Evolutionary conservation across 2,329 filamentous ascomycete genomes (phyloP), one percentile per base, ranked within the genome.

Genomic region (Alternaria tenuissima): DNA sequence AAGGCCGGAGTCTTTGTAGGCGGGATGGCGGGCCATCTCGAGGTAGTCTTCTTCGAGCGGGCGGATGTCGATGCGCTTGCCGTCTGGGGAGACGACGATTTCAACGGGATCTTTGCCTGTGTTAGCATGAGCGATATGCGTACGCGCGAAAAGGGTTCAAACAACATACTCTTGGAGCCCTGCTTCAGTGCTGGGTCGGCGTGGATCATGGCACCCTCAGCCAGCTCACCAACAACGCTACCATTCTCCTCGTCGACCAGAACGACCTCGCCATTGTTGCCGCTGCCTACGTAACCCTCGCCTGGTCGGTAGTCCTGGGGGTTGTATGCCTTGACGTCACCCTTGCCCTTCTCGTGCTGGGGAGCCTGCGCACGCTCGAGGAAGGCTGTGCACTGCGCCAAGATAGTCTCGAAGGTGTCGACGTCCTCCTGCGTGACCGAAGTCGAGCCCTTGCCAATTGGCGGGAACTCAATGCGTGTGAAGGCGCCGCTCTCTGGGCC

Each of bases 311-410:
- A 98, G 68, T 90, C 86, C 24, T 88, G 88, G 0, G 94, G 94
- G 74, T 97, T 94, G 79, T 98, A 98, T 39, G 76, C 63, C 55
- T 77, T 76, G 39, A 72, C 61, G 28, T 66, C 65, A 56, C 68
- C 72, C 43, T 76, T 76, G 63, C 78, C 65, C 55, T 70, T 71
- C 42, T 66, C 67, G 20, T 78, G 68, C 26, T 83, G 89, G 7
- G 91, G 88, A n/a, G 74, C 70, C 41, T 89, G 84, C 9, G 92
- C 90, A 44, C 93, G 88, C 79, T 98, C 94, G 5, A 97, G 86
- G 78, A 99, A 98, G 2, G 94, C 92, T 2, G 94, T 98, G 79
- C 94, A 98, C 80, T 98, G 93, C n/a, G 94, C 94, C 52, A 98
- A 85, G 66, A 98, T 98, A 3, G 94, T 97, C 83, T 98, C 94